Evolutionary conservation across 2,329 filamentous ascomycete species (phyloP).

Genomic region (Aspergillus persii): DNA sequence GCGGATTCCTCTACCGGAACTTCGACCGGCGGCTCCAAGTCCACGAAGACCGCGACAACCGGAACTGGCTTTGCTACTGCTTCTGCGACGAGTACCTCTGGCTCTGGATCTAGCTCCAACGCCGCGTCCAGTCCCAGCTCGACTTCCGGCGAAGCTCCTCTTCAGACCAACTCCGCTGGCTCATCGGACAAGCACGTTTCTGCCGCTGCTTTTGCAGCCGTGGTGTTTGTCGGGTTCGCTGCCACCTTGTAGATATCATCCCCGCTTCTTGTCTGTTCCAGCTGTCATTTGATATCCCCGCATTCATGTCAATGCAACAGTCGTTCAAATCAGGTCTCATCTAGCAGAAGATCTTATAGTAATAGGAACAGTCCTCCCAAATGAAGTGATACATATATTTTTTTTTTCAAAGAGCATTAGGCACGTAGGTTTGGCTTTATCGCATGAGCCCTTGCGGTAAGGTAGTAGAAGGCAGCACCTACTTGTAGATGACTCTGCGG

Average conservation of each 20-base stretch:
- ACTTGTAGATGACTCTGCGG: not conserved
- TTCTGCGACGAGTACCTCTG: constrained; percentile 15
- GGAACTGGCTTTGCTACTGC: constrained; percentile 11
- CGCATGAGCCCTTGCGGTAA: too few species aligned
- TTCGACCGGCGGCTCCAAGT: constrained; percentile 8
- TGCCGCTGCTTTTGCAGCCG: constrained; percentile 37
- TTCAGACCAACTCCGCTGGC: constrained; percentile 22
- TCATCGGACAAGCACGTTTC: constrained; percentile 35
- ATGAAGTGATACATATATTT: not conserved
- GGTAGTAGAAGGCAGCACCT: not conserved
- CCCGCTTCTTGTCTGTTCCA: constrained; percentile 5
- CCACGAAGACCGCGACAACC: not conserved
- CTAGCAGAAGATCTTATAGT: constrained; percentile 2
- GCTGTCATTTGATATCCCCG: constrained; percentile 1
- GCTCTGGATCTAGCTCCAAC: constrained; percentile 10
- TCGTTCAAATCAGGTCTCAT: constrained; percentile 8
- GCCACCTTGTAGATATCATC: constrained; percentile 31
- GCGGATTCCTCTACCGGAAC: constrained; percentile 26
- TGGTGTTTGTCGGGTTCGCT: constrained; percentile 42
- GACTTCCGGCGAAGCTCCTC: constrained; percentile 20
- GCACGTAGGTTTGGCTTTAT: not conserved
- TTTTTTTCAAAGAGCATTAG: not conserved
- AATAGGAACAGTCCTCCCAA: constrained; percentile 1
- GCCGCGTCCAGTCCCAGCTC: constrained; percentile 19
- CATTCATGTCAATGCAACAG: not conserved